phyloP scores from a whole-genome alignment of 176 grass and related monocot genomes.

The Metroxylon sagu region DNA sequence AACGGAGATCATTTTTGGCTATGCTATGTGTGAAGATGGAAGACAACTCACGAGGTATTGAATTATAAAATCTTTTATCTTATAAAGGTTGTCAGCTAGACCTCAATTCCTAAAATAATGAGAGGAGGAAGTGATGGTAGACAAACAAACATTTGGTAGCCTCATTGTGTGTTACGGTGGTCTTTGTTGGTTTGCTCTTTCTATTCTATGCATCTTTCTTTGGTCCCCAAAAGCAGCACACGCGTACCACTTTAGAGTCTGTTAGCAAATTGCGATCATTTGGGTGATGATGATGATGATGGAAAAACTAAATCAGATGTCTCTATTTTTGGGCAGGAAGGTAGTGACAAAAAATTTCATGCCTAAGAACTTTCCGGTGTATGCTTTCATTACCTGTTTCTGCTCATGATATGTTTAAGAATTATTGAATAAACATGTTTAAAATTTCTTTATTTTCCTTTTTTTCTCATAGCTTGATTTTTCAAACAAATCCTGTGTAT shows the following conservation, averaged over 20 bases:
- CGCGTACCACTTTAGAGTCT: conserved; percentile 56
- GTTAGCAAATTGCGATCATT: conserved; percentile 66
- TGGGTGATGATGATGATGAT: conserved; percentile 54
- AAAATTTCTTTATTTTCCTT: no score
- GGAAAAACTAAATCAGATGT: conserved; percentile 45
- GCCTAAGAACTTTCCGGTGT: conserved; percentile 79
- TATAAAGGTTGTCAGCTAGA: no score
- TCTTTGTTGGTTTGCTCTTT: conserved; percentile 76
- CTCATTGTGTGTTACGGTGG: conserved; percentile 42
- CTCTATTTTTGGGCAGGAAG: conserved; percentile 59
- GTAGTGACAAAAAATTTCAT: conserved; percentile 30
- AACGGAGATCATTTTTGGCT: no score
- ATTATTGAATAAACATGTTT: no score
- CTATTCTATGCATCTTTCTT: conserved; percentile 58
- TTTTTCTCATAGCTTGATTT: no score
- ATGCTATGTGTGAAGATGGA: no score
- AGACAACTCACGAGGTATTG: no score
- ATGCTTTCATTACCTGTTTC: conserved; percentile 15
- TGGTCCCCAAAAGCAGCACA: conserved; percentile 39
- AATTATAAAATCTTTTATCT: no score
- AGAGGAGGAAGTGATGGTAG: conserved; percentile 63
- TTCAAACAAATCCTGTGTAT: no score
- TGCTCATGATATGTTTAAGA: neutral
- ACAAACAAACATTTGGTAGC: conserved; percentile 58
- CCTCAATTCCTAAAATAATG: conserved; percentile 22